Evolutionary conservation across 2,329 filamentous ascomycete species (phyloP), one percentile per base, ranked within the genome.

Genomic region (Myriangium duriaei): DNA sequence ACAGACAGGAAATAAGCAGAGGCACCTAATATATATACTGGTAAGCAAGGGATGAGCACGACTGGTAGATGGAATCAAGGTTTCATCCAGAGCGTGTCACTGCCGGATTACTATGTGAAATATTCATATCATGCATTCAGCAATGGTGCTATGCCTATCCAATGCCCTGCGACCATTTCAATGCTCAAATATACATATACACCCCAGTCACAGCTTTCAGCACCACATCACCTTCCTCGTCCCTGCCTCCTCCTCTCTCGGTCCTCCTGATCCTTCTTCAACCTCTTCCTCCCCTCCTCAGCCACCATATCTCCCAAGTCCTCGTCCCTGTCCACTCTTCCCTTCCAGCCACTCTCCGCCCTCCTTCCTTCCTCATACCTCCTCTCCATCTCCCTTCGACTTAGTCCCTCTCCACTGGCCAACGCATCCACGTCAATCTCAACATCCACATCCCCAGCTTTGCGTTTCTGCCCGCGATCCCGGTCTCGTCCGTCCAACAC

Each of bases 251-350:
- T 71, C 51, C 71, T 70, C 56, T 48, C 44, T 45, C 44, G 43
- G 31, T 77, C 76, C 60, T 93, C 85, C 58, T 84, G 78, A 50
- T 94, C 87, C 47, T 81, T 75, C 71, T 87, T 92, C 56, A 87
- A 72, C 56, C 86, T 74, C 71, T 96, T 96, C 47, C 85, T 73
- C 54, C 79, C 85, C 64, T 96, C 91, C 52, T 84, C 79, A 10
- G 85, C 85, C 64, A 98, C 95, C 83, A 98, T 92, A 52, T 94
- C 83, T 51, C 79, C 88, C 40, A 98, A 62, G 55, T 95, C 88
- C 49, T 96, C 88, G 32, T 33, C 36, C 56, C 93, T 83, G 60
- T 80, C 79, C 41, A 76, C 73, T 74, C 79, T 85, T 51, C 76
- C 72, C 12, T 77, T 76, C 55, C 81, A 80, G 46, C 79, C 71